phyloP scores from a whole-genome alignment of 176 grass and related monocot species.

The Tillandsia leiboldiana region DNA sequence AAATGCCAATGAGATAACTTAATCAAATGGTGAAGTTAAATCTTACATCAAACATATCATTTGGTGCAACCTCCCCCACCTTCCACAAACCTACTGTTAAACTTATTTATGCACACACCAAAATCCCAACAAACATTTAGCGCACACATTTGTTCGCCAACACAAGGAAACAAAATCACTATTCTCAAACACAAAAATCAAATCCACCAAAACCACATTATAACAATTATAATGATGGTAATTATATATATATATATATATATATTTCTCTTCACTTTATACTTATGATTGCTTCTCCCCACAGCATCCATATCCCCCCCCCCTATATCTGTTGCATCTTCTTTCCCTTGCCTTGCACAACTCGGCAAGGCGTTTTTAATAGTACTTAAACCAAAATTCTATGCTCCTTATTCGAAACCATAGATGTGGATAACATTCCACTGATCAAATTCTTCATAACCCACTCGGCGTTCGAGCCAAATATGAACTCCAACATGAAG shows the following conservation, averaged over 20 bases:
- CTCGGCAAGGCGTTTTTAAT: conserved; percentile 34
- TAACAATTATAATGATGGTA: no score
- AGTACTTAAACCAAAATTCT: conserved; percentile 14
- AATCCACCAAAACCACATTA: conserved; percentile 15
- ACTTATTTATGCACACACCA: no score
- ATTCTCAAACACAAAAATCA: conserved; percentile 23
- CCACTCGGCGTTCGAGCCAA: neutral
- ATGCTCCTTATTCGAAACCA: neutral
- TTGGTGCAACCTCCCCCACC: conserved; percentile 24
- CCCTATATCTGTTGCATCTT: conserved; percentile 13
- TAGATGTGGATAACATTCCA: neutral
- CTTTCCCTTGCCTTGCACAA: conserved; percentile 80
- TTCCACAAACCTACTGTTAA: conserved; percentile 14
- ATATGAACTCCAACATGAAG: neutral
- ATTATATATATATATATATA: neutral
- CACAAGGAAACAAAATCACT: conserved; percentile 5
- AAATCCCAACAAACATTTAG: neutral
- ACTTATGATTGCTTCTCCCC: conserved; percentile 22
- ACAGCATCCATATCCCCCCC: conserved; percentile 16
- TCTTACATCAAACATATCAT: neutral
- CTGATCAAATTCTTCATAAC: neutral
- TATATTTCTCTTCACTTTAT: conserved; percentile 25
- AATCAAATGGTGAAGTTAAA: neutral
- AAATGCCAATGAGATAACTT: neutral
- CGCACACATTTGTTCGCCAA: conserved; percentile 24